Evolutionary conservation across 1,139 yeast species (phyloP).

Genomic region (Saccharomyces hybrid): DNA sequence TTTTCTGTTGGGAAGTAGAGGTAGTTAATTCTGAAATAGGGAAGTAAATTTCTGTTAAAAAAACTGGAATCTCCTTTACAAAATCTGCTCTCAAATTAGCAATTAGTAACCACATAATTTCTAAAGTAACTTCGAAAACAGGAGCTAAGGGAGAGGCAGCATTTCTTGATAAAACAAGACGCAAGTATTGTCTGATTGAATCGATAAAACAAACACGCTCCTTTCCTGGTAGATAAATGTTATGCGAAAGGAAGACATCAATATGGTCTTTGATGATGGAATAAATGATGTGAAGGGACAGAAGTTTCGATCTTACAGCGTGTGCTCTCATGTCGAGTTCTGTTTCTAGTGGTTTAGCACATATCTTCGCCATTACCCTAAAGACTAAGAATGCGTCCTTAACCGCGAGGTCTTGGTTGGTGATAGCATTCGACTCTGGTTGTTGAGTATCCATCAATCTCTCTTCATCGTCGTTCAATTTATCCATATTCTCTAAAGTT

Average conservation of each 20-base stretch:
- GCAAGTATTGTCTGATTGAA: constrained; percentile 77
- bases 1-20: constrained; percentile 86
- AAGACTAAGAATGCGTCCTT: constrained; percentile 91
- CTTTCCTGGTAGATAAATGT: constrained; percentile 51
- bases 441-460: constrained; percentile 45
- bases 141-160: constrained; percentile 91
- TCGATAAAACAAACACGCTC: constrained; percentile 63
- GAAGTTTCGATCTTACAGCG: constrained; percentile 80
- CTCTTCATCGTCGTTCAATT: constrained; percentile 49
- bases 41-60: constrained; percentile 86
- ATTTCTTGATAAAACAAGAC: constrained; percentile 78
- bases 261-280: constrained; percentile 80
- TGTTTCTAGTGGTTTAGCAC: constrained; percentile 72
- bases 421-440: constrained; percentile 32
- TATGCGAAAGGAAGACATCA: constrained; percentile 65
- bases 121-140: constrained; percentile 84
- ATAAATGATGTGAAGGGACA: constrained; percentile 83
- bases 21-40: constrained; percentile 90
- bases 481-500: constrained; percentile 54
- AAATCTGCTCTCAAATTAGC: constrained; percentile 80
- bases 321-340: constrained; percentile 86
- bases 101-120: constrained; percentile 84
- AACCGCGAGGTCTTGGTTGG: constrained; percentile 60
- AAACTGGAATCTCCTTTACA: constrained; percentile 88
- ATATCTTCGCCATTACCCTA: constrained; percentile 88